A percentile compares a stretch with the other conserved stretches of the same genome.
These are phyloP conservation scores for Erodium chrysanthum DNA, from an alignment of 441 rosid species.

Conservation along the genomic window DNA sequence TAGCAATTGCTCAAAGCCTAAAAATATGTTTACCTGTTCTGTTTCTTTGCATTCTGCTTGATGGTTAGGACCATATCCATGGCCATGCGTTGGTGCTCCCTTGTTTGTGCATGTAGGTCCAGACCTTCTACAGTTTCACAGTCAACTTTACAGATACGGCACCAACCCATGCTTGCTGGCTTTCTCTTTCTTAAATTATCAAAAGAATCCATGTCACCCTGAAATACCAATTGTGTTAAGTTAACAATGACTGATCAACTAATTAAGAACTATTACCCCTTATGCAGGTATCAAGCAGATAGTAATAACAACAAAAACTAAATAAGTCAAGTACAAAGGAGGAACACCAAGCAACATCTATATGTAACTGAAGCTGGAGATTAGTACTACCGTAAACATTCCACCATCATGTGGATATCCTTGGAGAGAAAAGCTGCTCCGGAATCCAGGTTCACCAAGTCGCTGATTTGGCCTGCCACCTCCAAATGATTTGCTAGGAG, in stretches of 20 bases:
- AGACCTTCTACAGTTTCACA: conserved; percentile 68
- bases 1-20: conserved; percentile 3
- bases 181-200: conserved; percentile 50
- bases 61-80: conserved; percentile 55
- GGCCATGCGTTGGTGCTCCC: conserved; percentile 67
- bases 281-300: not conserved
- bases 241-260: not conserved
- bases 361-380: not conserved
- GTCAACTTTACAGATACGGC: conserved; percentile 70
- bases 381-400: conserved; percentile 33
- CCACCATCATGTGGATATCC: conserved; percentile 41
- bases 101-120: conserved; percentile 61
- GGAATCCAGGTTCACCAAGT: conserved; percentile 57
- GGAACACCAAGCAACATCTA: not conserved
- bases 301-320: not conserved
- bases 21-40: conserved; percentile 39
- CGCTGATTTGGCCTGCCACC: conserved; percentile 23
- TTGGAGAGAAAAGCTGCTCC: conserved; percentile 40
- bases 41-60: conserved; percentile 62
- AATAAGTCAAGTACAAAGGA: not conserved
- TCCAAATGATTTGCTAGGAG: conserved; percentile 15
- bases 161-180: conserved; percentile 59
- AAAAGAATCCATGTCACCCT: conserved; percentile 44
- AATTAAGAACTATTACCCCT: not conserved
- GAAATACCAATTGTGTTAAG: conserved; percentile 17